phyloP scores from a whole-genome alignment of 495 filamentous ascomycete species.

The Bombardia bombarda region DNA sequence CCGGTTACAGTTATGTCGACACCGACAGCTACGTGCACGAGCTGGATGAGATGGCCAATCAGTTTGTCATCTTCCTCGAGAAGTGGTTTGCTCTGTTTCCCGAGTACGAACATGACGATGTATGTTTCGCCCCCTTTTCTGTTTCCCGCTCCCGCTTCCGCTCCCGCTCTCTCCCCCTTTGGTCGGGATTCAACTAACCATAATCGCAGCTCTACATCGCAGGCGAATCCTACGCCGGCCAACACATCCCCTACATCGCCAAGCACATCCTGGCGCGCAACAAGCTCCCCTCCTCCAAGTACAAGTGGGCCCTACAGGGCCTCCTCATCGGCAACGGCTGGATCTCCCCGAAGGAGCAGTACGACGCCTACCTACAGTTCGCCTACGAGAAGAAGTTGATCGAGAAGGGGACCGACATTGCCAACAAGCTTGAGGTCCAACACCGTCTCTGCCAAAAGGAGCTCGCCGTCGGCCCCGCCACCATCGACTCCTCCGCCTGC shows the following conservation, averaged over 20 bases:
- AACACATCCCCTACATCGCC: conserved; percentile 95
- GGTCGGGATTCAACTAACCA: neutral
- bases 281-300: conserved; percentile 30
- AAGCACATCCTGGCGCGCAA: conserved; percentile 82
- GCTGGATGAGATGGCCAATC: conserved; percentile 77
- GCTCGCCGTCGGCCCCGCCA: conserved; percentile 52
- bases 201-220: conserved; percentile 76
- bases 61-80: conserved; percentile 81
- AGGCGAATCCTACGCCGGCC: conserved; percentile 93
- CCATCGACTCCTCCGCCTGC: conserved; percentile 61
- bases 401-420: conserved; percentile 52
- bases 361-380: conserved; percentile 76
- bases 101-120: conserved; percentile 88
- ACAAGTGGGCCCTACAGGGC: conserved; percentile 74
- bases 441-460: conserved; percentile 51
- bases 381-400: conserved; percentile 69
- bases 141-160: too few species aligned
- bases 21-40: conserved; percentile 79
- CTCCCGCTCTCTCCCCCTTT: neutral
- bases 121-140: too few species aligned
- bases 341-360: conserved; percentile 86
- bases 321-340: conserved; percentile 95
- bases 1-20: conserved; percentile 91
- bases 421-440: conserved; percentile 47
- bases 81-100: conserved; percentile 88